Evolutionary conservation across 306 rosid species (phyloP).

Genomic region (Acacia confusa): DNA sequence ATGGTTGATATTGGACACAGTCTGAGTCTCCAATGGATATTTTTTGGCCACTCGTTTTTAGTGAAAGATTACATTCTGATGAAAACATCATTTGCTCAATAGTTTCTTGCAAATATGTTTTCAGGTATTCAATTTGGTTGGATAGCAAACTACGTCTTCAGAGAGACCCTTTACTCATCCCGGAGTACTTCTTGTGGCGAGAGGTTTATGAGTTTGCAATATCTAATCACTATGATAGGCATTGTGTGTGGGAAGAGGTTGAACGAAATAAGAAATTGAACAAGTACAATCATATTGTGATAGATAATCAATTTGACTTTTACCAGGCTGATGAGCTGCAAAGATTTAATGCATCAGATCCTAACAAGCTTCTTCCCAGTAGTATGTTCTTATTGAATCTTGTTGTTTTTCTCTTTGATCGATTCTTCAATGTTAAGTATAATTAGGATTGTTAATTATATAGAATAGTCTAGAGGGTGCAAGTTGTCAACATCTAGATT

Average conservation of each 20-base stretch:
- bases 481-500: too few species aligned
- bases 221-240: neutral
- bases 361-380: neutral
- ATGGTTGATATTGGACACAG: neutral
- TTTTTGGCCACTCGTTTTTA: neutral
- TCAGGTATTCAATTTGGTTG: neutral
- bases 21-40: neutral
- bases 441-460: too few species aligned
- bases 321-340: neutral
- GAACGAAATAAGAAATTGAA: neutral
- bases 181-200: neutral
- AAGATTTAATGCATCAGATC: neutral
- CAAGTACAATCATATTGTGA: neutral
- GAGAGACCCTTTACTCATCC: neutral
- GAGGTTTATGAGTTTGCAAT: neutral
- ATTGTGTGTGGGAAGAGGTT: neutral
- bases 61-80: neutral
- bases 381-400: neutral
- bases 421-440: neutral
- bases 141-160: neutral
- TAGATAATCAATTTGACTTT: neutral
- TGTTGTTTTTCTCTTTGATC: neutral
- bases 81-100: neutral
- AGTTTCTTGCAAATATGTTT: neutral
- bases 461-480: too few species aligned